Evolutionary conservation across 495 filamentous ascomycete genomes (phyloP).

Genomic region (Collariella sp.): DNA sequence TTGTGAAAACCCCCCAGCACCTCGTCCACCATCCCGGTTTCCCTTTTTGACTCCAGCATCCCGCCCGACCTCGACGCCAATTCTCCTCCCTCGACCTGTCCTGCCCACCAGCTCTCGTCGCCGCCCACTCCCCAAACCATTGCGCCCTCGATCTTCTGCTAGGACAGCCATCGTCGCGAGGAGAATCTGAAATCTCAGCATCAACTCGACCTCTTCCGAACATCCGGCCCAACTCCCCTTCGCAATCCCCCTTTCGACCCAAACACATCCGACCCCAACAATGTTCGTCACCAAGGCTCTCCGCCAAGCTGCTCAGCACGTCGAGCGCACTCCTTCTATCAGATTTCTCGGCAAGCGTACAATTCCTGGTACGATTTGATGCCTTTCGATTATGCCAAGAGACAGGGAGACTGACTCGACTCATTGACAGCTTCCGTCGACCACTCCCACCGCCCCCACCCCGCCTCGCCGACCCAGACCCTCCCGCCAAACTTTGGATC

Average conservation of each 20-base stretch:
- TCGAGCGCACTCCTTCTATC: slow-evolving; percentile 71
- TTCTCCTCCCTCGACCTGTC: slow-evolving; percentile 30
- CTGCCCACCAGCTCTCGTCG: slow-evolving; percentile 6
- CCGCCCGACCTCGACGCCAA: slow-evolving; percentile 1
- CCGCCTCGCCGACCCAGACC: slow-evolving; percentile 45
- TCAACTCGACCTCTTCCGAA: background rate
- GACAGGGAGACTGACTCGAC: background rate
- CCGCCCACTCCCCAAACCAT: background rate
- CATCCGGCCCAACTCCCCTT: background rate
- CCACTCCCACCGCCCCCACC: slow-evolving; percentile 66
- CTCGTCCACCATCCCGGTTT: slow-evolving; percentile 3
- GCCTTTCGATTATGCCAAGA: slow-evolving; percentile 11
- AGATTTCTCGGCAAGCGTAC: slow-evolving; percentile 85
- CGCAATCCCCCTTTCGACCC: background rate
- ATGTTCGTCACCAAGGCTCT: slow-evolving; percentile 62
- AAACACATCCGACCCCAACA: slow-evolving; percentile 11
- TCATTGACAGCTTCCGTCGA: slow-evolving; percentile 55
- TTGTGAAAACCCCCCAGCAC: slow-evolving; percentile 15
- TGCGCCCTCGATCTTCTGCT: background rate
- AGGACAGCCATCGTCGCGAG: slow-evolving; percentile 26
- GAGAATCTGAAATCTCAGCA: slow-evolving; percentile 12
- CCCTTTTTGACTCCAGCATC: slow-evolving; percentile 2
- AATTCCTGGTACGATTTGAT: slow-evolving; percentile 55
- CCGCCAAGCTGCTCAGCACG: slow-evolving; percentile 53
- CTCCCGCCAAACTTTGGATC: slow-evolving; percentile 49